Evolutionary conservation across 441 rosid species (phyloP).

Genomic region (Gossypium schwendimanii): DNA sequence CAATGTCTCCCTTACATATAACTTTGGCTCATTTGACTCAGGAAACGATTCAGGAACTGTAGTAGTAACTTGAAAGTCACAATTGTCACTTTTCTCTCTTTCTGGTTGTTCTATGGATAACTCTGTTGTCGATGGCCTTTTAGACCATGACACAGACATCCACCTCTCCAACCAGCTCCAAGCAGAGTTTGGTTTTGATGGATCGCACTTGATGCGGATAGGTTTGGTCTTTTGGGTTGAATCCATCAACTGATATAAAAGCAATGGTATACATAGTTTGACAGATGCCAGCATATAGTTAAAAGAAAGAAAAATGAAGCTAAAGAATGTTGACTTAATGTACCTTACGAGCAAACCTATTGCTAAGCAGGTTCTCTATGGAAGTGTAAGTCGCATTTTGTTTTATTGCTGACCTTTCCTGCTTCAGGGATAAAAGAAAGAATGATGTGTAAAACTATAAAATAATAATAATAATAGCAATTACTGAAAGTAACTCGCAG

Average conservation of each 20-base stretch:
- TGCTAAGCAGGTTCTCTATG: slow-evolving; percentile 63
- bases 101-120: slow-evolving; percentile 28
- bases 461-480: not conserved
- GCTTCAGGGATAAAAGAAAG: slow-evolving; percentile 34
- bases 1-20: slow-evolving; percentile 23
- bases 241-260: slow-evolving; percentile 59
- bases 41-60: slow-evolving; percentile 26
- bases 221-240: slow-evolving; percentile 66
- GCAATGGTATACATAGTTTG: not conserved
- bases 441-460: not conserved
- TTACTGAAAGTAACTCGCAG: not conserved
- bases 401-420: slow-evolving; percentile 28
- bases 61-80: slow-evolving; percentile 21
- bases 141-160: slow-evolving; percentile 60
- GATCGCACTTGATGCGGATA: slow-evolving; percentile 72
- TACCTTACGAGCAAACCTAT: slow-evolving; percentile 87
- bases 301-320: slow-evolving; percentile 6
- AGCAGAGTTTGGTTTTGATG: slow-evolving; percentile 62
- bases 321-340: slow-evolving; percentile 8
- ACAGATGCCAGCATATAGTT: not conserved
- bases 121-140: slow-evolving; percentile 34
- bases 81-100: slow-evolving; percentile 29
- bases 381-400: slow-evolving; percentile 36
- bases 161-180: slow-evolving; percentile 98
- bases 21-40: slow-evolving; percentile 25